Evolutionary conservation across 2,329 filamentous ascomycete species (phyloP).

Genomic region (Trichoderma lentiforme): DNA sequence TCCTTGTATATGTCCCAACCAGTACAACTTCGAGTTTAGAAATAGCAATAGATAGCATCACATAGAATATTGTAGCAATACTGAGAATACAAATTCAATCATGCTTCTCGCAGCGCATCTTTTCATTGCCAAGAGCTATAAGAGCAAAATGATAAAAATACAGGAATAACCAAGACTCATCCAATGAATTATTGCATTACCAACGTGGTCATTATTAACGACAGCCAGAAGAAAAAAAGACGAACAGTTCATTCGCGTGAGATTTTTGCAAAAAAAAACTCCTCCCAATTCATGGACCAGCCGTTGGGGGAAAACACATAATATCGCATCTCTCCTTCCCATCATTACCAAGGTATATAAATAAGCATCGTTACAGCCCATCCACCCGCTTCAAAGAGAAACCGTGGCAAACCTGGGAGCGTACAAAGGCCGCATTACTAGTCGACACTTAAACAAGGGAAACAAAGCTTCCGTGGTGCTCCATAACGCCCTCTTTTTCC

Average conservation of each 20-base stretch:
- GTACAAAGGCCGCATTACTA: constrained; percentile 23
- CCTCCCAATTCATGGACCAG: constrained; percentile 19
- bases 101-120: not conserved
- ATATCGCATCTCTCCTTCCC: constrained; percentile 19
- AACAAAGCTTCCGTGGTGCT: constrained; percentile 36
- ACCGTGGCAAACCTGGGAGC: constrained; percentile 24
- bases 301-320: constrained; percentile 14
- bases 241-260: constrained; percentile 24
- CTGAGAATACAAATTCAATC: not conserved
- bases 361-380: constrained; percentile 20
- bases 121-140: constrained; percentile 2
- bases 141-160: not conserved
- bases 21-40: not conserved
- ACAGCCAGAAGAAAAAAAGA: constrained; percentile 10
- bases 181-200: constrained; percentile 6
- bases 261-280: not conserved
- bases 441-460: constrained; percentile 30
- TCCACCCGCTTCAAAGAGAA: constrained; percentile 20
- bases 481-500: constrained; percentile 33
- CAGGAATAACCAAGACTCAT: not conserved
- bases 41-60: not conserved
- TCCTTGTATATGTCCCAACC: not conserved
- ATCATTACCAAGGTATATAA: constrained; percentile 26
- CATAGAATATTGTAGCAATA: not conserved
- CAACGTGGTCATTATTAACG: constrained; percentile 15